These are phyloP conservation scores for Ogataea methylovora DNA, from an alignment of 805 yeast genomes.

Conservation along the genomic window DNA sequence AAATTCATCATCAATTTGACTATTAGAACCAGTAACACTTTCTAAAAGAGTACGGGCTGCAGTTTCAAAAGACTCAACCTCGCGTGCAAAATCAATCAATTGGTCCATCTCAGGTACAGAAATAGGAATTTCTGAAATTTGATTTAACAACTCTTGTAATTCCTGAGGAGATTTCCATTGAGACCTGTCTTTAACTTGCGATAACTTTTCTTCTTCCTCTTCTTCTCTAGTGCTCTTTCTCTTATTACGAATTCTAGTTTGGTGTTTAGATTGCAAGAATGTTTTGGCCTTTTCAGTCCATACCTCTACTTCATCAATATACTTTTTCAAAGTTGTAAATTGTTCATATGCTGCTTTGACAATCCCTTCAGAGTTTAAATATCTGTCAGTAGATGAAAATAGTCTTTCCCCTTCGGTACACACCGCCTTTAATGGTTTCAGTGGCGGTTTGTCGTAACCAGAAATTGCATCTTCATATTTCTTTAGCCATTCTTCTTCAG, in stretches of 20 bases:
- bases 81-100: constrained; percentile 43
- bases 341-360: constrained; percentile 7
- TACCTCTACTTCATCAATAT: constrained; percentile 36
- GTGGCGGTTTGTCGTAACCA: constrained; percentile 35
- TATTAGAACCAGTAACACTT: constrained; percentile 16
- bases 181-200: neutral
- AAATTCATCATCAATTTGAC: constrained; percentile 33
- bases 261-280: constrained; percentile 43
- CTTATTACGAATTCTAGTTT: constrained; percentile 34
- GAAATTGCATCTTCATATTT: constrained; percentile 34
- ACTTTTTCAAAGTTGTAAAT: constrained; percentile 28
- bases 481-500: constrained; percentile 44
- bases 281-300: constrained; percentile 52
- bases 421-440: constrained; percentile 37
- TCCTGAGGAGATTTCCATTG: constrained; percentile 15
- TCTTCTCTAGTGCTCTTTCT: constrained; percentile 2
- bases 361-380: neutral
- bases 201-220: constrained; percentile 12
- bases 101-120: constrained; percentile 54
- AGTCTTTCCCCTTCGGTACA: constrained; percentile 36
- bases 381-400: neutral
- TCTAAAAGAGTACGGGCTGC: constrained; percentile 34
- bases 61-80: constrained; percentile 43
- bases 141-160: constrained; percentile 32
- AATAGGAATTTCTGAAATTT: constrained; percentile 44